These are phyloP conservation scores for Stephanodiscus triporus DNA, from an alignment of 108 stramenopile genomes.

Conservation along the genomic window DNA sequence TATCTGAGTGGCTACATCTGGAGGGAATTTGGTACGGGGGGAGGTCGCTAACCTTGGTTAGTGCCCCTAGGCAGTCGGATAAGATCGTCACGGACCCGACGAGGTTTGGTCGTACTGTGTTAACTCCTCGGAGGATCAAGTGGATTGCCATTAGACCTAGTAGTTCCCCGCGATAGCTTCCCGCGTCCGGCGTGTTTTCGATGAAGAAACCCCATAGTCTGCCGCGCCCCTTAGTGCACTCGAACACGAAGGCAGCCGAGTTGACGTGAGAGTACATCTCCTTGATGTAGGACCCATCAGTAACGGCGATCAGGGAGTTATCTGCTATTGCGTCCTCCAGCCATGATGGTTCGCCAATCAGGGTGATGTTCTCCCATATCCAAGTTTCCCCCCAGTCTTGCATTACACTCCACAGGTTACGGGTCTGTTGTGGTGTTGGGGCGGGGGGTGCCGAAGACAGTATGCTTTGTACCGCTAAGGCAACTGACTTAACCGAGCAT, in stretches of 20 bases:
- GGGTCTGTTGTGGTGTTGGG: too few relatives aligned
- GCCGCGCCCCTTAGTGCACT: constrained; percentile 1
- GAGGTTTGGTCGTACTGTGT: background rate
- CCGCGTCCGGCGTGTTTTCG: background rate
- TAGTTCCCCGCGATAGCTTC: constrained; percentile 23
- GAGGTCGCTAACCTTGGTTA: background rate
- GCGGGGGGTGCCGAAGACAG: too few relatives aligned
- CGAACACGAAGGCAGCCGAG: constrained; percentile 10
- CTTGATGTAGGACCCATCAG: constrained; percentile 19
- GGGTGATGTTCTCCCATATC: background rate
- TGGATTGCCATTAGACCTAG: constrained; percentile 22
- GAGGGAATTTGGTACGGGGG: constrained; percentile 6
- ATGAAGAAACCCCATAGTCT: constrained; percentile 5
- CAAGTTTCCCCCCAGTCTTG: too few relatives aligned
- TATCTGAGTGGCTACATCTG: constrained; percentile 14
- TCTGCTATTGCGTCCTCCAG: background rate
- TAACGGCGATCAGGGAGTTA: background rate
- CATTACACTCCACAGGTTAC: too few relatives aligned
- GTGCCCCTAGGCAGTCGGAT: constrained; percentile 26
- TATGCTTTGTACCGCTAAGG: too few relatives aligned
- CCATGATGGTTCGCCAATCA: background rate
- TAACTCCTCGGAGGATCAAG: background rate
- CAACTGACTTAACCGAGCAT: too few relatives aligned
- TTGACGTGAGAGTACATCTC: background rate
- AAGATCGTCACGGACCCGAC: background rate